Conservation (phyloP, 176 grass and related monocot genomes). For the Hyparrhenia diplandra region DNA sequence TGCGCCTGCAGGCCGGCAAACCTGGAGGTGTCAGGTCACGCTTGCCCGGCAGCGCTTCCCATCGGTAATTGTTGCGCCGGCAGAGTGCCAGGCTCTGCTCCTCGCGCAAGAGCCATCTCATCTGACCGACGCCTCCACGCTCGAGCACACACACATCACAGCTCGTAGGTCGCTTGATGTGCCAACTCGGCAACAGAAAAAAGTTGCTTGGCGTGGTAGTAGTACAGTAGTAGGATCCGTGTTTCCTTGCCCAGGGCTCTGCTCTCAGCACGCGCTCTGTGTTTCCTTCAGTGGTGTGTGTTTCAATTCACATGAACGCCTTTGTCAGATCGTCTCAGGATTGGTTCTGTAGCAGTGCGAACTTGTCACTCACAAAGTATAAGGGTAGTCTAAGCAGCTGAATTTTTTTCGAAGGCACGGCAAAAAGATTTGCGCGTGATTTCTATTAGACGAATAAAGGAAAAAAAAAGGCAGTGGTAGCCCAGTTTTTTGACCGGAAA, state of each 20-base stretch:
- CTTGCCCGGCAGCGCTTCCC: neutral
- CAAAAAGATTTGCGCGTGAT: no score
- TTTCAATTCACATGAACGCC: neutral
- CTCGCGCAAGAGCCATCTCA: neutral
- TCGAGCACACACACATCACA: neutral
- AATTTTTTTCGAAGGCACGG: no score
- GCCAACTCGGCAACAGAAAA: slow-evolving; percentile 22
- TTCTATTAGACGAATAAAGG: no score
- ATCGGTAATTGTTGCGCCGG: slow-evolving; percentile 32
- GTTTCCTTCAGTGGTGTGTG: neutral
- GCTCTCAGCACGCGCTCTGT: neutral
- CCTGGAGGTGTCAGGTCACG: slow-evolving; percentile 36
- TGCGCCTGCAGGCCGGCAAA: slow-evolving; percentile 9
- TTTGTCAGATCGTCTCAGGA: neutral
- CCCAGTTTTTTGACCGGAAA: no score
- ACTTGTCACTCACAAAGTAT: no score
- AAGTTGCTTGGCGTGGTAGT: neutral
- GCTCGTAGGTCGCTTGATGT: neutral
- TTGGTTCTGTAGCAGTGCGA: neutral
- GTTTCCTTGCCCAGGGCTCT: no score
- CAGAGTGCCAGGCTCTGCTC: neutral
- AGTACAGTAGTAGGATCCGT: neutral
- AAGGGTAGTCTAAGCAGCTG: no score
- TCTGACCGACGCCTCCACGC: neutral
- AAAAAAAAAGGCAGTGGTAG: no score